Percentiles rank a stretch among this genome's conserved stretches.
phyloP scores from a whole-genome alignment of 768 basidiomycete genomes.

The Sarcomyxa edulis region DNA sequence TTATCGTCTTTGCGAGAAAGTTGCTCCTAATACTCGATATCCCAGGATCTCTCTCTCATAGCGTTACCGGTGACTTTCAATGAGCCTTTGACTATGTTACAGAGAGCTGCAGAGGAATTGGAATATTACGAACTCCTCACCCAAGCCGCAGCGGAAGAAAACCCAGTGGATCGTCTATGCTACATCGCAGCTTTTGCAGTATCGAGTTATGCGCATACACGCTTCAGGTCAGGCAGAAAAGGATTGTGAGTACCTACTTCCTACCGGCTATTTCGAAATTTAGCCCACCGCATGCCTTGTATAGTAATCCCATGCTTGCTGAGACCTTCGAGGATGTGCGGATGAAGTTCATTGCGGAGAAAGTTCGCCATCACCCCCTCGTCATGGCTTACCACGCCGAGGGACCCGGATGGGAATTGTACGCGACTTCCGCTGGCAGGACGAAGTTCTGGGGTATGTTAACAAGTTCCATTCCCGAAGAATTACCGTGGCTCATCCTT shows the following conservation, averaged over 20 bases:
- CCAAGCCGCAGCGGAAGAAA: constrained; percentile 51
- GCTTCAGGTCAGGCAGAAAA: constrained; percentile 76
- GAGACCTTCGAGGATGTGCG: constrained; percentile 85
- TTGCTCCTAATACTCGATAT: constrained; percentile 1
- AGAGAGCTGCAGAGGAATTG: constrained; percentile 77
- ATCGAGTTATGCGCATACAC: constrained; percentile 79
- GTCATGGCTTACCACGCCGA: constrained; percentile 84
- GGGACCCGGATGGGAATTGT: constrained; percentile 71
- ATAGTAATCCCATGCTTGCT: constrained; percentile 80
- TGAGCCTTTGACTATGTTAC: constrained; percentile 79
- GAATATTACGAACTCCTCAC: constrained; percentile 72
- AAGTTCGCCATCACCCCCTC: constrained; percentile 81
- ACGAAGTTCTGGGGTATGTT: constrained; percentile 87
- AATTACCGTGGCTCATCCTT: constrained; percentile 4
- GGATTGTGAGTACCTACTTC: constrained; percentile 60
- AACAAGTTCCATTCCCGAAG: constrained; percentile 7
- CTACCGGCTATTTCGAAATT: too few species aligned
- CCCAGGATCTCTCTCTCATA: constrained; percentile 75
- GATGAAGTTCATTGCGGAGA: constrained; percentile 82
- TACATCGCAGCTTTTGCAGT: constrained; percentile 83
- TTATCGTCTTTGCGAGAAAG: constrained; percentile 2
- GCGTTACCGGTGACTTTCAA: constrained; percentile 89
- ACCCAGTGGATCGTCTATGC: constrained; percentile 65
- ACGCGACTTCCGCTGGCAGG: constrained; percentile 73
- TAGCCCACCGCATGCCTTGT: too few species aligned